Conservation (phyloP, 495 filamentous ascomycete species). For the Tirmania nivea region DNA sequence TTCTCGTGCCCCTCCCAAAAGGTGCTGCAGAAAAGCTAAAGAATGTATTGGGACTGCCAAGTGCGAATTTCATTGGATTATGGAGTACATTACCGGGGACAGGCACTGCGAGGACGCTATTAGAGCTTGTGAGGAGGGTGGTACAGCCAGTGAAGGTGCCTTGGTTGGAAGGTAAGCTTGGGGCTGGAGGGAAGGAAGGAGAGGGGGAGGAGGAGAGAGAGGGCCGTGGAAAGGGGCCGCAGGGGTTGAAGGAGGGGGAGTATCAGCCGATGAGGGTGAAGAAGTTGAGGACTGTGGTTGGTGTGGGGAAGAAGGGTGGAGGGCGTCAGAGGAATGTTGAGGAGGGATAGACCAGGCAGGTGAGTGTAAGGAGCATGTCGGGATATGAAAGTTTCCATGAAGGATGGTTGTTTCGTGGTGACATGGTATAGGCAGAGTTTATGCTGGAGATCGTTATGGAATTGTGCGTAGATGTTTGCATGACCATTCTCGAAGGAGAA, state of each 20-base stretch:
- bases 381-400: too few species aligned
- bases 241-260: too few species aligned
- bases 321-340: too few species aligned
- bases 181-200: not conserved
- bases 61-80: not conserved
- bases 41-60: not conserved
- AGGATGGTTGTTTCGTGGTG: too few species aligned
- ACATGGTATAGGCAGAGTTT: too few species aligned
- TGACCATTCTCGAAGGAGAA: too few species aligned
- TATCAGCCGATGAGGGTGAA: not conserved
- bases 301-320: not conserved
- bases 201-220: not conserved
- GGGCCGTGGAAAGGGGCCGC: not conserved
- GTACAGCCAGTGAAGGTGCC: not conserved
- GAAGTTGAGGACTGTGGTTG: not conserved
- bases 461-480: too few species aligned
- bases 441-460: too few species aligned
- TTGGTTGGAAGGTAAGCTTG: not conserved
- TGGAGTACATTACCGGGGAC: not conserved
- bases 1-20: not conserved
- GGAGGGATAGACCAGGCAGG: too few species aligned
- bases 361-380: too few species aligned
- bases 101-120: not conserved
- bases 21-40: not conserved
- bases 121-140: not conserved